Evolutionary conservation across 2,329 filamentous ascomycete species (phyloP).

Genomic region (Curvularia sp.): DNA sequence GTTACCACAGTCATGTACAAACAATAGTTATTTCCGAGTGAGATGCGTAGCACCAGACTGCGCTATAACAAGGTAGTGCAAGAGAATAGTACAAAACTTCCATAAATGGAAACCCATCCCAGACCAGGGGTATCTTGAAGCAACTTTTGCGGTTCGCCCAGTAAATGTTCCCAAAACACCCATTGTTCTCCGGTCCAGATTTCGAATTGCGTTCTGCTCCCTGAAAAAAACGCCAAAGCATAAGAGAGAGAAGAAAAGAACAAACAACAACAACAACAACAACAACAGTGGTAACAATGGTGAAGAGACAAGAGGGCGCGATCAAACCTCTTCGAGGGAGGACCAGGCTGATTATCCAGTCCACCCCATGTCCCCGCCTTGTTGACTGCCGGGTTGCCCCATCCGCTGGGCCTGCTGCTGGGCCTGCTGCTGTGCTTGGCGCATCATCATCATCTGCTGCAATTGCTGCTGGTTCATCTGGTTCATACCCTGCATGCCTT

Average conservation of each 20-base stretch:
- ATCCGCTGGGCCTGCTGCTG: conserved; percentile 34
- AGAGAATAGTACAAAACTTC: background rate
- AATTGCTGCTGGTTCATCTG: conserved; percentile 44
- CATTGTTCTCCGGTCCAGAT: conserved; percentile 1
- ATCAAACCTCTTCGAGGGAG: background rate
- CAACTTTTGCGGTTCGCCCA: conserved; percentile 5
- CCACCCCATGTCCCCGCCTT: conserved; percentile 40
- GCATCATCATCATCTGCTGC: conserved; percentile 47
- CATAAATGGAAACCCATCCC: conserved; percentile 4
- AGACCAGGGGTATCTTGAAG: conserved; percentile 8
- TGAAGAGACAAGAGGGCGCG: background rate
- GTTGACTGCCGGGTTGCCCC: conserved; percentile 32
- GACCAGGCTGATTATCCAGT: conserved; percentile 19
- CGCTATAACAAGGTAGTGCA: background rate
- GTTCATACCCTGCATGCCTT: conserved; percentile 26
- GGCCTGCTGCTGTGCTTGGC: conserved; percentile 40
- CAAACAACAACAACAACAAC: background rate
- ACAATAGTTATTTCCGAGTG: background rate
- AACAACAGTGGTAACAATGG: background rate
- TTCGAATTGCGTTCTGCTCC: background rate
- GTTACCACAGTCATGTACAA: background rate
- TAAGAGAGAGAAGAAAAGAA: background rate
- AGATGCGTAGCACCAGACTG: background rate
- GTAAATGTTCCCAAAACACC: conserved; percentile 6
- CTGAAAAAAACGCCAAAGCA: conserved; percentile 4